These are phyloP conservation scores for Lipomyces chichibuensis DNA, from an alignment of 805 yeast genomes.

Conservation along the genomic window DNA sequence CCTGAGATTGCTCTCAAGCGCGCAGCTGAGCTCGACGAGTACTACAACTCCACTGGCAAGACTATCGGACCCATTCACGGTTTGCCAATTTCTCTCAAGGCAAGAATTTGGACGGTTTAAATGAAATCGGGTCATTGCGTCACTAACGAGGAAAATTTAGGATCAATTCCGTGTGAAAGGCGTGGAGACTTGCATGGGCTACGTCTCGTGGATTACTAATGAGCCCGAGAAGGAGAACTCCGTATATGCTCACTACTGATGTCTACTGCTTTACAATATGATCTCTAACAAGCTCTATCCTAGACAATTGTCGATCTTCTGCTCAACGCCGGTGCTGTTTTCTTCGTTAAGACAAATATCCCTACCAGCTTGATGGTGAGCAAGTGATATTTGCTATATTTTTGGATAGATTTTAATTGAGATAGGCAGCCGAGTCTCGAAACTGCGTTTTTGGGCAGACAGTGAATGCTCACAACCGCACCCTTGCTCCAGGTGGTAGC, in stretches of 20 bases:
- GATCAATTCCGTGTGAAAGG: slow-evolving; percentile 55
- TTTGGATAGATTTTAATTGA: background rate
- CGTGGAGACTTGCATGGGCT: slow-evolving; percentile 55
- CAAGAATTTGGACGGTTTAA: background rate
- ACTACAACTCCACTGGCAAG: slow-evolving; percentile 51
- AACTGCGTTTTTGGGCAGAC: slow-evolving; percentile 54
- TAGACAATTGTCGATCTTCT: slow-evolving; percentile 48
- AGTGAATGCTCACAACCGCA: slow-evolving; percentile 51
- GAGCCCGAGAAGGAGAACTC: slow-evolving; percentile 44
- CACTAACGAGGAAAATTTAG: slow-evolving; percentile 5
- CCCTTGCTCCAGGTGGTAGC: slow-evolving; percentile 55
- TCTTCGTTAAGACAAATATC: slow-evolving; percentile 58
- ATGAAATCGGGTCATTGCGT: background rate
- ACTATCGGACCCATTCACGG: slow-evolving; percentile 68
- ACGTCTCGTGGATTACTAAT: slow-evolving; percentile 50
- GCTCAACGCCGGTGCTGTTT: slow-evolving; percentile 55
- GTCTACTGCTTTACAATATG: background rate
- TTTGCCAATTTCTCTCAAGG: slow-evolving; percentile 62
- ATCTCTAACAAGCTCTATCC: background rate
- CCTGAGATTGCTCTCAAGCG: slow-evolving; percentile 59
- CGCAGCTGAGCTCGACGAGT: slow-evolving; percentile 60
- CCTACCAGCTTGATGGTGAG: slow-evolving; percentile 48
- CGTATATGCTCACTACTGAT: slow-evolving; percentile 30
- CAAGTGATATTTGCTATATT: background rate
- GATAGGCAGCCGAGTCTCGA: slow-evolving; percentile 50